phyloP scores from a whole-genome alignment of 2,329 filamentous ascomycete species.

The Aspergillus melleus region DNA sequence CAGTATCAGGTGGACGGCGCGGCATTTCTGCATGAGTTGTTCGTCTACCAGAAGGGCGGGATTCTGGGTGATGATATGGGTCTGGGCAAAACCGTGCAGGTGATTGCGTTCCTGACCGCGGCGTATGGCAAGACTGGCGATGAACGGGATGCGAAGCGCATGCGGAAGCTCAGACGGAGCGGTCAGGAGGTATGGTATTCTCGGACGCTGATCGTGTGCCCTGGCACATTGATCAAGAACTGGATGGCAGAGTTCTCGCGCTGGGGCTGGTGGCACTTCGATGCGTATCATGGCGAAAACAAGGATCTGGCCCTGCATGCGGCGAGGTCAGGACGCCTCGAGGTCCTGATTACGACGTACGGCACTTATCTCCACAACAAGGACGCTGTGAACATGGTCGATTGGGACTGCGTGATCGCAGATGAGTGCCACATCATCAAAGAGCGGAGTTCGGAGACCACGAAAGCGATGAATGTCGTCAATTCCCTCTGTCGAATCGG shows the following conservation, averaged over 20 bases:
- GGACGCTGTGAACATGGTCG: constrained; percentile 74
- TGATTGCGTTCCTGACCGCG: constrained; percentile 85
- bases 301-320: constrained; percentile 71
- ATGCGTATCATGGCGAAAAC: constrained; percentile 73
- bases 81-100: constrained; percentile 92
- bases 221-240: constrained; percentile 83
- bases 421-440: constrained; percentile 94
- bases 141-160: constrained; percentile 77
- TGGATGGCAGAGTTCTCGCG: constrained; percentile 83
- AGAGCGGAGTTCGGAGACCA: constrained; percentile 72
- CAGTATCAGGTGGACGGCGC: constrained; percentile 89
- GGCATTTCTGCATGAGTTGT: constrained; percentile 80
- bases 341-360: constrained; percentile 95
- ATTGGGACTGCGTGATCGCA: constrained; percentile 92
- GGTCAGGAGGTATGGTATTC: constrained; percentile 72
- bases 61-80: constrained; percentile 98
- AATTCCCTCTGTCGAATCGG: constrained; percentile 92
- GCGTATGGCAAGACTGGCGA: constrained; percentile 95
- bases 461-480: constrained; percentile 82
- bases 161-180: constrained; percentile 76
- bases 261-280: constrained; percentile 96
- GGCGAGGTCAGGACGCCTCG: constrained; percentile 72
- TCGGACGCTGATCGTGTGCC: constrained; percentile 80
- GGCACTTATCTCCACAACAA: constrained; percentile 78
- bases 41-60: constrained; percentile 86